These are phyloP conservation scores for Thielaviopsis cerberus DNA, from an alignment of 2,329 filamentous ascomycete genomes.

Conservation along the genomic window DNA sequence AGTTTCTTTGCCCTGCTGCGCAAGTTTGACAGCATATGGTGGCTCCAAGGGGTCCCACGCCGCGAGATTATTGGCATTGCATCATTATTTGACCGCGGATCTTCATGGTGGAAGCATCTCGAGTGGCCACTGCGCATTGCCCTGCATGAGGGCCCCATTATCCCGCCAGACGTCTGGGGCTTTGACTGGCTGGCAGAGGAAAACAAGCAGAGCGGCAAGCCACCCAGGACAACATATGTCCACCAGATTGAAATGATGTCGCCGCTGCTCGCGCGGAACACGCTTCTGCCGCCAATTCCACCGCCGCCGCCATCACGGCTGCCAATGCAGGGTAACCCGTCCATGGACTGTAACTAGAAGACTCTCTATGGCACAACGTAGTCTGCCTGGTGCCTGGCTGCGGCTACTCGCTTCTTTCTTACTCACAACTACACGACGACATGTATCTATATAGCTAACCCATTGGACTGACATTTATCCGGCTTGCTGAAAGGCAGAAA, in stretches of 20 bases:
- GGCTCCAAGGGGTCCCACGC: conserved; percentile 47
- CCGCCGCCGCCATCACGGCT: conserved; percentile 8
- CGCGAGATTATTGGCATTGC: conserved; percentile 47
- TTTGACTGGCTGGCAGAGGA: conserved; percentile 29
- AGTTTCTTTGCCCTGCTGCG: conserved; percentile 50
- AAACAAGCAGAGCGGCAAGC: conserved; percentile 15
- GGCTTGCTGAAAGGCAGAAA: neutral
- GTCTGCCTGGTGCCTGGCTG: neutral
- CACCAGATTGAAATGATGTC: conserved; percentile 24
- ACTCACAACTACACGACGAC: neutral
- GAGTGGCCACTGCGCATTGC: conserved; percentile 43
- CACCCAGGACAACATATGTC: conserved; percentile 11
- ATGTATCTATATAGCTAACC: no score
- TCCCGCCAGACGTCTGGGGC: conserved; percentile 40
- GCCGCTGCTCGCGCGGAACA: conserved; percentile 19
- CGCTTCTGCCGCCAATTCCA: conserved; percentile 9
- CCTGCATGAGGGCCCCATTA: conserved; percentile 33
- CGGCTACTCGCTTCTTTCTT: neutral
- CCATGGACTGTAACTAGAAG: conserved; percentile 7
- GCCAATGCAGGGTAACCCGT: neutral
- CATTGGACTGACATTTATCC: neutral
- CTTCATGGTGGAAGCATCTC: conserved; percentile 41
- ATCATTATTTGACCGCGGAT: conserved; percentile 37
- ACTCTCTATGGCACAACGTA: neutral
- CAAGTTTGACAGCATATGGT: conserved; percentile 45